A percentile compares a stretch with the other conserved stretches of the same genome.
Evolutionary conservation across 2,329 filamentous ascomycete genomes (phyloP).

Genomic region (Pleurostoma richardsiae): DNA sequence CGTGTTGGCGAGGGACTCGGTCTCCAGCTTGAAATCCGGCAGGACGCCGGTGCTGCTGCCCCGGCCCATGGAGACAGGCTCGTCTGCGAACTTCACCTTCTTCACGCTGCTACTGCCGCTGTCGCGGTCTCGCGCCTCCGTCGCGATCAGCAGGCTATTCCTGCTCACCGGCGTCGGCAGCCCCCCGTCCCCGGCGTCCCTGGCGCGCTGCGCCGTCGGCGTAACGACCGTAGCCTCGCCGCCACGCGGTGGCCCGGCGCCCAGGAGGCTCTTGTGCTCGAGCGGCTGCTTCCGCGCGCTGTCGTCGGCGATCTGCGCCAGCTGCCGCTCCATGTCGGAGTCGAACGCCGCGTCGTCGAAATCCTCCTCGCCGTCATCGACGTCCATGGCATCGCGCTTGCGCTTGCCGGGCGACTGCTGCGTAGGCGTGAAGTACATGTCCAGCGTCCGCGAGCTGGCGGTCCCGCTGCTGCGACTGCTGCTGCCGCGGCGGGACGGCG

Average conservation of each 20-base stretch:
- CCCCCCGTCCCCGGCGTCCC: conserved; percentile 13
- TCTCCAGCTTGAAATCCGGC: too few species aligned
- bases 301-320: conserved; percentile 27
- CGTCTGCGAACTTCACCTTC: neutral
- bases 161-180: conserved; percentile 22
- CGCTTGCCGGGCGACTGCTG: conserved; percentile 16
- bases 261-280: neutral
- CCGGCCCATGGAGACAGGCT: neutral
- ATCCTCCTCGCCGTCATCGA: conserved; percentile 16
- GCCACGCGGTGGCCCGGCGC: too few species aligned
- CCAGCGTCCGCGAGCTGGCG: neutral
- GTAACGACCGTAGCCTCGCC: conserved; percentile 15
- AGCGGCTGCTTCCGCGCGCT: conserved; percentile 20
- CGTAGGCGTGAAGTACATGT: conserved; percentile 7
- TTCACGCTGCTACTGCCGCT: conserved; percentile 7
- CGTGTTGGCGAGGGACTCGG: neutral
- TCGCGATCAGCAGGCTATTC: conserved; percentile 6
- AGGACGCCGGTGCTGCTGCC: too few species aligned
- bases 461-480: neutral
- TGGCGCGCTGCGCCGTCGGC: conserved; percentile 13
- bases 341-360: conserved; percentile 24
- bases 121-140: conserved; percentile 5
- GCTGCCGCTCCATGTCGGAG: conserved; percentile 32
- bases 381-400: conserved; percentile 15
- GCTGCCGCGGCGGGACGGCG: neutral